These are phyloP conservation scores for Flaveria brownii DNA, from an alignment of 129 eudicot genomes.

Conservation along the genomic window DNA sequence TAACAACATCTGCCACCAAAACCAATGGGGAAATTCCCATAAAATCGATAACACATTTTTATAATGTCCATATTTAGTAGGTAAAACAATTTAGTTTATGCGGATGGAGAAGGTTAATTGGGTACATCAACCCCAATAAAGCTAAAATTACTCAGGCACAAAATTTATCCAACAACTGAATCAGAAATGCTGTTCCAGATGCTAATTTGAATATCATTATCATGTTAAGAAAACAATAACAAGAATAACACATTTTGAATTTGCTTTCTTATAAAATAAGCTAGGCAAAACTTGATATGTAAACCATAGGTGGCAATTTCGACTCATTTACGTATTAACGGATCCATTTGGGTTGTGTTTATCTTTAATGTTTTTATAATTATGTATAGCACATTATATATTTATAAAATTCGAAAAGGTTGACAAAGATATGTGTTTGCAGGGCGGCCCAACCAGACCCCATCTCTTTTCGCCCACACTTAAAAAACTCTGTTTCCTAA, in stretches of 20 bases:
- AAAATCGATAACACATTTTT: neutral
- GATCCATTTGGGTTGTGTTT: neutral
- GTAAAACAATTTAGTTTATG: neutral
- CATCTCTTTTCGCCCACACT: neutral
- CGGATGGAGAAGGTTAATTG: neutral
- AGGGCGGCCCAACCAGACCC: neutral
- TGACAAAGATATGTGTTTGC: no score
- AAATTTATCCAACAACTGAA: neutral
- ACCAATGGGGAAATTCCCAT: slow-evolving; percentile 9
- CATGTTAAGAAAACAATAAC: neutral
- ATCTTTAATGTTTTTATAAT: neutral
- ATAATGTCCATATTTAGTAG: slow-evolving; percentile 13
- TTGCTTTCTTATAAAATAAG: neutral
- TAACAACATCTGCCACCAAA: slow-evolving; percentile 70
- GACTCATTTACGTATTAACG: neutral
- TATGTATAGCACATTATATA: neutral
- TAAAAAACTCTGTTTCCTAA: neutral
- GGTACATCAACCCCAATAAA: neutral
- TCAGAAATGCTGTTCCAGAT: neutral
- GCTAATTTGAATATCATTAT: slow-evolving; percentile 2
- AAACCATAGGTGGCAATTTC: neutral
- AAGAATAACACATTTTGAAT: neutral
- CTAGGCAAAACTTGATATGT: neutral
- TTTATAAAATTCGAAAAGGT: neutral
- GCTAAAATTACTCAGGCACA: neutral